A percentile compares a stretch with the other conserved stretches of the same genome.
These are phyloP conservation scores for Phytophthora sp. DNA, from an alignment of 352 stramenopile genomes.

Conservation along the genomic window DNA sequence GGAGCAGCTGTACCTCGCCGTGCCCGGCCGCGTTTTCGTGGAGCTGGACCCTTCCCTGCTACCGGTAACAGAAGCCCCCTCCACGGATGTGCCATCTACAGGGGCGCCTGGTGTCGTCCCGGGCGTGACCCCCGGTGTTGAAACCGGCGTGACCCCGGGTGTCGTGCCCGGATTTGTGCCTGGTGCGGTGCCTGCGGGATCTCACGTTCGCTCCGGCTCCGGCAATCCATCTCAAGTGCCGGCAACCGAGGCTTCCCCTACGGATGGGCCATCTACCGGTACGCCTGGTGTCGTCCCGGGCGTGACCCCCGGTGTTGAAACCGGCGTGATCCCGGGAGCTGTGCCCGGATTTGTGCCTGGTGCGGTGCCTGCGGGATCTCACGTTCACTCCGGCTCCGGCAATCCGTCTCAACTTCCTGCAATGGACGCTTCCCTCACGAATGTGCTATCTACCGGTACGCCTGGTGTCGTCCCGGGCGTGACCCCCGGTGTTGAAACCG, in stretches of 20 bases:
- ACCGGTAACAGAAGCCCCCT: constrained; percentile 22
- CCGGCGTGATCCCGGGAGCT: constrained; percentile 23
- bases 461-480: constrained; percentile 21
- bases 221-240: no score
- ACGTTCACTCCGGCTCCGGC: no score
- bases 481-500: constrained; percentile 26
- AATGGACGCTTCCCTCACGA: constrained; percentile 19
- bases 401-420: constrained; percentile 1
- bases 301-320: constrained; percentile 20
- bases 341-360: constrained; percentile 23
- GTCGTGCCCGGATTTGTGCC: constrained; percentile 24
- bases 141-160: constrained; percentile 18
- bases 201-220: no score
- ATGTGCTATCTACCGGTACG: constrained; percentile 8
- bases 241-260: constrained; percentile 20
- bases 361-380: constrained; percentile 5
- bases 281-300: constrained; percentile 21
- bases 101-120: constrained; percentile 22
- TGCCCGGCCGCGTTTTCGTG: constrained; percentile 66
- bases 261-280: constrained; percentile 17
- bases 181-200: constrained; percentile 12
- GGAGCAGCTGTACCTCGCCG: constrained; percentile 52
- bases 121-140: constrained; percentile 21
- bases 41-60: constrained; percentile 48
- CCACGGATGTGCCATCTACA: constrained; percentile 16